Conservation (phyloP, 331 rosid species). For the Rosa hybrid region DNA sequence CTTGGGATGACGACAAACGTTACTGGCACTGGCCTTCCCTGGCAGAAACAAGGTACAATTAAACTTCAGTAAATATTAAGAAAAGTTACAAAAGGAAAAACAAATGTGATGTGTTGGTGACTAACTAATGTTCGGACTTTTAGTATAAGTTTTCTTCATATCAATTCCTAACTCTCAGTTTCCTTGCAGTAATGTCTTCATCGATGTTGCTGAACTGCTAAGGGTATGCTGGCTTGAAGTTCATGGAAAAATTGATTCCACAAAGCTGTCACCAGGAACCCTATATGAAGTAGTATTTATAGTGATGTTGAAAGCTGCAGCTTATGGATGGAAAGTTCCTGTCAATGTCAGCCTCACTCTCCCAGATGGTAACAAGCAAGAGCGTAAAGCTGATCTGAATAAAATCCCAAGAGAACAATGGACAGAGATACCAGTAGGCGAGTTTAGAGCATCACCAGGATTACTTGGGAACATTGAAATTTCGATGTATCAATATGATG, state of each 20-base stretch:
- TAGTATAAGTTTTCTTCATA: background rate
- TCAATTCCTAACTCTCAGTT: constrained; percentile 2
- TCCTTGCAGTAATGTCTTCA: constrained; percentile 42
- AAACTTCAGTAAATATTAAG: background rate
- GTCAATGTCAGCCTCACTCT: constrained; percentile 46
- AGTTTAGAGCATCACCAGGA: constrained; percentile 38
- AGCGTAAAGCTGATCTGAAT: constrained; percentile 33
- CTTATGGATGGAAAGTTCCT: constrained; percentile 60
- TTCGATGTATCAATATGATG: constrained; percentile 45
- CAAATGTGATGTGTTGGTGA: background rate
- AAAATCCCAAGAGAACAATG: constrained; percentile 38
- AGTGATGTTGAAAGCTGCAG: constrained; percentile 52
- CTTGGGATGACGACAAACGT: constrained; percentile 44
- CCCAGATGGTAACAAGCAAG: constrained; percentile 54
- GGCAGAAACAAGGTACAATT: constrained; percentile 48
- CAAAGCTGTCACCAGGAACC: constrained; percentile 52
- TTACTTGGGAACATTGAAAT: constrained; percentile 47
- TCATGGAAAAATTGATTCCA: constrained; percentile 51
- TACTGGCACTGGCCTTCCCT: constrained; percentile 60
- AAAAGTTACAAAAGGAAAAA: background rate
- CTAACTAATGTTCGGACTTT: background rate
- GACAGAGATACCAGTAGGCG: constrained; percentile 59
- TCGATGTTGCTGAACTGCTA: constrained; percentile 54
- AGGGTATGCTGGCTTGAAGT: constrained; percentile 73
- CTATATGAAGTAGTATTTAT: constrained; percentile 49